Conservation (phyloP, 2,329 filamentous ascomycete species). For the Ophiostoma australiae region DNA sequence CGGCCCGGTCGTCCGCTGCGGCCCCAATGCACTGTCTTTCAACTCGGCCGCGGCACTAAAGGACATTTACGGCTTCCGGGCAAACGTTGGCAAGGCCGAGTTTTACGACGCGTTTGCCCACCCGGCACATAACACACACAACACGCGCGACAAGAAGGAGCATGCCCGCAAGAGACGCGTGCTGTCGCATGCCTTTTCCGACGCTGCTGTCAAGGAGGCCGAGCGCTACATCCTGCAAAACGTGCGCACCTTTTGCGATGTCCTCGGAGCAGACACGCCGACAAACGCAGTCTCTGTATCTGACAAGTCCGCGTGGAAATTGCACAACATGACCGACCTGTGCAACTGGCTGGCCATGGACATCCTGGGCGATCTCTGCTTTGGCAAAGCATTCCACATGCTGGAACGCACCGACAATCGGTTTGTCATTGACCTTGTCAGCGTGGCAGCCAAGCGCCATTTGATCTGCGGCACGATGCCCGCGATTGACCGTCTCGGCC, state of each 20-base stretch:
- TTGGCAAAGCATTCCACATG: slow-evolving; percentile 60
- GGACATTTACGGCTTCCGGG: slow-evolving; percentile 60
- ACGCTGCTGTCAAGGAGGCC: slow-evolving; percentile 61
- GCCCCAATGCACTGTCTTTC: slow-evolving; percentile 71
- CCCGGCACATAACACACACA: slow-evolving; percentile 67
- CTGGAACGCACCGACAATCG: slow-evolving; percentile 56
- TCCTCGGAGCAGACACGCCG: slow-evolving; percentile 37
- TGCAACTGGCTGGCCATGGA: slow-evolving; percentile 60
- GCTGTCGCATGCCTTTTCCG: slow-evolving; percentile 66
- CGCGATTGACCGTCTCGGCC: slow-evolving; percentile 58
- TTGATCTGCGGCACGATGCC: slow-evolving; percentile 71
- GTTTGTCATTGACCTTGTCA: slow-evolving; percentile 62
- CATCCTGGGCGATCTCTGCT: slow-evolving; percentile 56
- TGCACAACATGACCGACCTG: slow-evolving; percentile 59
- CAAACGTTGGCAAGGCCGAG: slow-evolving; percentile 62
- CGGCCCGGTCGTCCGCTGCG: slow-evolving; percentile 68
- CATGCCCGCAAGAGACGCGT: slow-evolving; percentile 69
- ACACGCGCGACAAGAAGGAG: slow-evolving; percentile 60
- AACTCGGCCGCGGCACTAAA: slow-evolving; percentile 66
- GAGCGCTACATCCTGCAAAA: slow-evolving; percentile 63
- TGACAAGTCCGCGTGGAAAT: background rate
- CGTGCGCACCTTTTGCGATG: slow-evolving; percentile 60
- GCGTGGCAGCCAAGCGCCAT: slow-evolving; percentile 62
- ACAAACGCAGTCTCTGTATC: background rate
- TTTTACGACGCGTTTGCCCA: slow-evolving; percentile 72